Conservation (phyloP, 441 rosid genomes). For the Pelargonium myrrhifolium region DNA sequence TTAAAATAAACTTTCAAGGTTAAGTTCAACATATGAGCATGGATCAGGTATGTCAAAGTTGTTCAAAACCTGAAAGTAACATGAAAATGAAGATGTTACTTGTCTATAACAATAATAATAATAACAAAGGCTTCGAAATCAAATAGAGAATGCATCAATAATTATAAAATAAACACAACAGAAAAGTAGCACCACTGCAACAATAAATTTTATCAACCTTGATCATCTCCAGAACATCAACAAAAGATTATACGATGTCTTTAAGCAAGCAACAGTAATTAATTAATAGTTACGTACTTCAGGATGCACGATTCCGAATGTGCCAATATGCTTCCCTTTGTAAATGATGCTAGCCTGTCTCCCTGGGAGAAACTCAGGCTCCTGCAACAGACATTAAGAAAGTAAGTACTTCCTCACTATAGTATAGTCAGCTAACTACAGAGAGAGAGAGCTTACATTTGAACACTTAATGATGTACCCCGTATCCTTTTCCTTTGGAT, state of each 20-base stretch:
- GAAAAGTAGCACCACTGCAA: not conserved
- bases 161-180: too few species aligned
- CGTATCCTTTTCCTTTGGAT: conserved; percentile 32
- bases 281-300: conserved; percentile 36
- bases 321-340: conserved; percentile 66
- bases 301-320: conserved; percentile 91
- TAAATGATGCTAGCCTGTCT: conserved; percentile 79
- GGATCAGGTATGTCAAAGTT: conserved; percentile 83
- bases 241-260: not conserved
- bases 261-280: not conserved
- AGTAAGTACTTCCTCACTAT: not conserved
- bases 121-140: too few species aligned
- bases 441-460: conserved; percentile 39
- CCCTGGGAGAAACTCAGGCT: conserved; percentile 73
- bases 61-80: conserved; percentile 53
- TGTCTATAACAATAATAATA: too few species aligned
- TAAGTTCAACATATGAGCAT: conserved; percentile 71
- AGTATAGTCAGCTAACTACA: not conserved
- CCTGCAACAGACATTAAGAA: conserved; percentile 35
- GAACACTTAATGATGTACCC: conserved; percentile 63
- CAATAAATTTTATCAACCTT: not conserved
- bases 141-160: too few species aligned
- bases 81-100: not conserved
- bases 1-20: conserved; percentile 50
- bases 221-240: not conserved